A percentile compares a stretch with the other conserved stretches of the same genome.
Conservation (phyloP, 345 rosid species). For the Mallotus nudiflorus region DNA sequence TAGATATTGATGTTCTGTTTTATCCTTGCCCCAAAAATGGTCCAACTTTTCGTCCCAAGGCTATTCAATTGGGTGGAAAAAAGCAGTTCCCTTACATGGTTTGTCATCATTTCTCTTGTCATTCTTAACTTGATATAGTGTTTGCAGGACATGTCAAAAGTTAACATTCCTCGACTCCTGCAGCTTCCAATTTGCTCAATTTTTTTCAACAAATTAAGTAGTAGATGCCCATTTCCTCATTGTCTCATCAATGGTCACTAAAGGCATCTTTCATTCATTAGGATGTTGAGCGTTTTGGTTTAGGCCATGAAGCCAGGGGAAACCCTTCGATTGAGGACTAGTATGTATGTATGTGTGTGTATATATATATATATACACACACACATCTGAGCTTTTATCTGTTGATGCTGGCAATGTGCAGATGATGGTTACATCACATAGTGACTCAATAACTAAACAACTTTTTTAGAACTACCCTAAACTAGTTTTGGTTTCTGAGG, state of each 20-base stretch:
- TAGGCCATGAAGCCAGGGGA: background rate
- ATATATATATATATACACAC: too few relatives aligned
- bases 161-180: too few relatives aligned
- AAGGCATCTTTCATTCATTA: background rate
- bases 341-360: too few relatives aligned
- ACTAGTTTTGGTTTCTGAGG: background rate
- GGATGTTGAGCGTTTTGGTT: conserved; percentile 1
- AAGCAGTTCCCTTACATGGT: conserved; percentile 97
- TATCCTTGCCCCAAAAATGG: conserved; percentile 94
- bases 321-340: background rate
- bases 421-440: background rate
- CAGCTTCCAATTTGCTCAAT: too few relatives aligned
- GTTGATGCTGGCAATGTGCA: background rate
- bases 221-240: too few relatives aligned
- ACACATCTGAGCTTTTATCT: too few relatives aligned
- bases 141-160: background rate
- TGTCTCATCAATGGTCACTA: background rate
- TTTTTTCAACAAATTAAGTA: too few relatives aligned
- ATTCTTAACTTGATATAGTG: background rate
- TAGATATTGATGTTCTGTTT: conserved; percentile 90
- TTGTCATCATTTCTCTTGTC: conserved; percentile 31
- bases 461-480: background rate
- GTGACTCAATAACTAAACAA: background rate
- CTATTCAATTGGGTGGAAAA: conserved; percentile 79
- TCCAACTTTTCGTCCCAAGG: conserved; percentile 86